A percentile compares a stretch with the other conserved stretches of the same genome.
These are phyloP conservation scores for Penicillium riverlandense DNA, from an alignment of 495 filamentous ascomycete species.

Conservation along the genomic window DNA sequence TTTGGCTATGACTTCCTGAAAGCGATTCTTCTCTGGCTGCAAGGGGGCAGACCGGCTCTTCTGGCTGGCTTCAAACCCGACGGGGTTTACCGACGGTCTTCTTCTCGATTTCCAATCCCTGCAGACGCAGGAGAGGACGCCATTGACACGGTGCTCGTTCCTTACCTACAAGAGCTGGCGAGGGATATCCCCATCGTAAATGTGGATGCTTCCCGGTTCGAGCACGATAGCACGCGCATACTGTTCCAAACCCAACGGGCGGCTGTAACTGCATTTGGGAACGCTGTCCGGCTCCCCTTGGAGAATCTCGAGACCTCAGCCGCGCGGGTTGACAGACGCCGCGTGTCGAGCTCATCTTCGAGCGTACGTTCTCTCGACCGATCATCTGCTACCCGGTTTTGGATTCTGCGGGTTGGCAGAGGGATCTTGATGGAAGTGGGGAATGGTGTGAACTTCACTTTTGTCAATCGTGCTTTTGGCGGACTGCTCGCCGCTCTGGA, in stretches of 20 bases:
- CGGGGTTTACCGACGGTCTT: slow-evolving; percentile 21
- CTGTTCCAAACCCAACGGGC: slow-evolving; percentile 48
- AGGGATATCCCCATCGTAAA: slow-evolving; percentile 41
- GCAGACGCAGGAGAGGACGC: slow-evolving; percentile 40
- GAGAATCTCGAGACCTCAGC: slow-evolving; percentile 32
- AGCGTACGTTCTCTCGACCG: slow-evolving; percentile 27
- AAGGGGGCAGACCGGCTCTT: slow-evolving; percentile 45
- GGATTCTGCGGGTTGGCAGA: slow-evolving; percentile 55
- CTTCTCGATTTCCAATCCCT: slow-evolving; percentile 45
- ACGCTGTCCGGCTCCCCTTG: slow-evolving; percentile 44
- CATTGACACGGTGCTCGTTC: slow-evolving; percentile 50
- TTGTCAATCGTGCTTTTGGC: slow-evolving; percentile 58
- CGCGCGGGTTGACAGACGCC: slow-evolving; percentile 24
- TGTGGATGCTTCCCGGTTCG: slow-evolving; percentile 54
- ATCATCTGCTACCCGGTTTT: slow-evolving; percentile 44
- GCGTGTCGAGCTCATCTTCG: slow-evolving; percentile 12
- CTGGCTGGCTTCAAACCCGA: slow-evolving; percentile 48
- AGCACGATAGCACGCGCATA: slow-evolving; percentile 44
- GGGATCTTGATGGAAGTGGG: slow-evolving; percentile 57
- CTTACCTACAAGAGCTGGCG: slow-evolving; percentile 49
- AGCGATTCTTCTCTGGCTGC: slow-evolving; percentile 57
- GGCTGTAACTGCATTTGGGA: slow-evolving; percentile 51
- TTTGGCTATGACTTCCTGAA: slow-evolving; percentile 60
- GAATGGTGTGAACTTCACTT: slow-evolving; percentile 48
- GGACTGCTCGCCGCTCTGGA: slow-evolving; percentile 38